These are phyloP conservation scores for Citrus medica DNA, from an alignment of 345 rosid genomes.

Conservation along the genomic window DNA sequence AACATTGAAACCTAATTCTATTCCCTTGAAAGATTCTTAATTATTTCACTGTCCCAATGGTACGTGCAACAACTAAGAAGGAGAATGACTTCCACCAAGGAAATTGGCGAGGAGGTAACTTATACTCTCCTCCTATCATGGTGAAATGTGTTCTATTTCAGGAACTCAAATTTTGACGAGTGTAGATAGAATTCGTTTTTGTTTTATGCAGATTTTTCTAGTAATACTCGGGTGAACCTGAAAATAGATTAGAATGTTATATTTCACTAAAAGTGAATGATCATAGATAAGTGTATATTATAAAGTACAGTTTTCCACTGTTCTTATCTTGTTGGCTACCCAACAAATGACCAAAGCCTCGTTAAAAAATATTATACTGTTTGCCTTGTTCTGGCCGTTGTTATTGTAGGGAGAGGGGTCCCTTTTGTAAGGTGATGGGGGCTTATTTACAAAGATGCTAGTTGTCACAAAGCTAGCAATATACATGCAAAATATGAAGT, in stretches of 20 bases:
- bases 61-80: background rate
- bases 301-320: background rate
- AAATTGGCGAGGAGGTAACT: background rate
- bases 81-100: background rate
- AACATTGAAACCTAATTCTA: background rate
- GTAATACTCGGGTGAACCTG: no score
- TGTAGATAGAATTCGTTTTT: background rate
- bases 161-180: background rate
- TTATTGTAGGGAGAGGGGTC: constrained; percentile 4
- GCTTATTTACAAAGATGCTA: background rate
- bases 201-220: background rate
- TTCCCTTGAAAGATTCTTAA: background rate
- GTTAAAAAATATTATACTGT: constrained; percentile 7
- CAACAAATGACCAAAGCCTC: background rate
- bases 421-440: background rate
- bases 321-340: background rate
- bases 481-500: constrained; percentile 4
- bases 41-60: background rate
- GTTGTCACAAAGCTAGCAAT: constrained; percentile 1
- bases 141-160: background rate
- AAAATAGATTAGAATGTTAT: no score
- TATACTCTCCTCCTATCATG: background rate
- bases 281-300: background rate
- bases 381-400: background rate
- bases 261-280: background rate